These are phyloP conservation scores for Penicillium silybi DNA, from an alignment of 495 filamentous ascomycete species.

Conservation along the genomic window DNA sequence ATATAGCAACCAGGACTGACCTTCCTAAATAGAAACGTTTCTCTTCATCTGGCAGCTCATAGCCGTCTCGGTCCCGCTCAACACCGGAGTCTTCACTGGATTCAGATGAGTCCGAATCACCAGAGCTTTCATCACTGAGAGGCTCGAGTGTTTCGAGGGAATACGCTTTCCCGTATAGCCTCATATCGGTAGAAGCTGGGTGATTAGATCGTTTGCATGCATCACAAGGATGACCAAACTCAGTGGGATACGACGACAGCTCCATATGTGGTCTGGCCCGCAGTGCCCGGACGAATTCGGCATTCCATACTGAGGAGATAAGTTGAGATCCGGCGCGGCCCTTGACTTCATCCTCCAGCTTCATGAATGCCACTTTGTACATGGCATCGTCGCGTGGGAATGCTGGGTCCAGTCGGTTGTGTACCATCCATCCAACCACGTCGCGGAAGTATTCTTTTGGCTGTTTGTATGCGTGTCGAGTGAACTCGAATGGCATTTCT, in stretches of 20 bases:
- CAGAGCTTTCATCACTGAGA: constrained; percentile 42
- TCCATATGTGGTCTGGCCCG: constrained; percentile 57
- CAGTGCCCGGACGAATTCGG: constrained; percentile 60
- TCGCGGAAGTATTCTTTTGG: constrained; percentile 73
- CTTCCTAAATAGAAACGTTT: constrained; percentile 42
- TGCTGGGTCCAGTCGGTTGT: constrained; percentile 69
- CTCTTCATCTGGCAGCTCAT: constrained; percentile 30
- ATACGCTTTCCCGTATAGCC: constrained; percentile 67
- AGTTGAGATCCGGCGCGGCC: constrained; percentile 69
- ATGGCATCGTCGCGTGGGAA: constrained; percentile 62
- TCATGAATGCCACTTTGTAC: constrained; percentile 68
- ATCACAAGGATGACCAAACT: constrained; percentile 54
- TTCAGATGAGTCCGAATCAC: constrained; percentile 30
- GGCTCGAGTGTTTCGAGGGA: constrained; percentile 64
- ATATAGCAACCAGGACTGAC: constrained; percentile 18
- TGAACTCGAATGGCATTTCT: constrained; percentile 70
- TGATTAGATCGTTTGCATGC: constrained; percentile 73
- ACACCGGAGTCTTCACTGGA: not conserved
- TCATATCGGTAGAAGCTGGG: constrained; percentile 58
- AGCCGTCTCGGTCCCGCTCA: constrained; percentile 31
- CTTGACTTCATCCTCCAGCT: constrained; percentile 68
- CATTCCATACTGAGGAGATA: constrained; percentile 68
- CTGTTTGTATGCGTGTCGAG: constrained; percentile 59
- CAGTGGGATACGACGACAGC: constrained; percentile 30
- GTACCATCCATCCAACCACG: constrained; percentile 79